A percentile compares a stretch with the other conserved stretches of the same genome.
These are phyloP conservation scores for Cicer chorassanicum DNA, from an alignment of 306 rosid species.

Conservation along the genomic window DNA sequence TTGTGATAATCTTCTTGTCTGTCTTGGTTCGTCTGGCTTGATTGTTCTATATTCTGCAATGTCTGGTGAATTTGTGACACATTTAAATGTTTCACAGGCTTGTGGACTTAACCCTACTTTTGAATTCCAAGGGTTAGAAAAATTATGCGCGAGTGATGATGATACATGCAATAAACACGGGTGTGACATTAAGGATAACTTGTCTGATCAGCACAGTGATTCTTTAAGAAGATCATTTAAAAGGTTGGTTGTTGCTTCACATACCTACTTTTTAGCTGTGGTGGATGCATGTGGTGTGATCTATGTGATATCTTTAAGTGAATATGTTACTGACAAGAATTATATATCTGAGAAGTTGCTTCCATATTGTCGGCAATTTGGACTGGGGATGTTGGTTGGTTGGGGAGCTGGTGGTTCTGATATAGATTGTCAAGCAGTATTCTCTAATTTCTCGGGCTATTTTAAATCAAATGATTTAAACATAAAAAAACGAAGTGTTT, in stretches of 20 bases:
- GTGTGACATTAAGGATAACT: constrained; percentile 46
- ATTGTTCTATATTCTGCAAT: constrained; percentile 68
- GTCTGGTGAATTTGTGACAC: constrained; percentile 75
- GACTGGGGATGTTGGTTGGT: constrained; percentile 70
- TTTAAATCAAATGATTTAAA: constrained; percentile 42
- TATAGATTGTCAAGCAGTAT: constrained; percentile 63
- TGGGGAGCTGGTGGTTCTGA: constrained; percentile 87
- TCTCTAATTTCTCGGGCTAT: constrained; percentile 48
- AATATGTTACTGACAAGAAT: constrained; percentile 51
- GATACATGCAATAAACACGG: constrained; percentile 46
- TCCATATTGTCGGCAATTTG: constrained; percentile 60
- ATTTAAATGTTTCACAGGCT: constrained; percentile 63
- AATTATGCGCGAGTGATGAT: constrained; percentile 36
- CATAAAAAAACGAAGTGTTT: constrained; percentile 43
- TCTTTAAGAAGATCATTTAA: constrained; percentile 58
- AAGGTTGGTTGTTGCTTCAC: constrained; percentile 78
- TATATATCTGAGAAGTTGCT: constrained; percentile 59
- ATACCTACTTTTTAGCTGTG: constrained; percentile 74
- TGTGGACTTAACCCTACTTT: constrained; percentile 56
- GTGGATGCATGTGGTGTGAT: constrained; percentile 82
- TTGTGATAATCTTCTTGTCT: constrained; percentile 76
- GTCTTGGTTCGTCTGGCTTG: constrained; percentile 76
- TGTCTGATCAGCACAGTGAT: constrained; percentile 48
- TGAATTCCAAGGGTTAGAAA: constrained; percentile 47
- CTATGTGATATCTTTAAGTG: constrained; percentile 60